Evolutionary conservation across 2,329 filamentous ascomycete species (phyloP), one percentile per base, ranked within the genome.

Genomic region (Aspergillus awamori): DNA sequence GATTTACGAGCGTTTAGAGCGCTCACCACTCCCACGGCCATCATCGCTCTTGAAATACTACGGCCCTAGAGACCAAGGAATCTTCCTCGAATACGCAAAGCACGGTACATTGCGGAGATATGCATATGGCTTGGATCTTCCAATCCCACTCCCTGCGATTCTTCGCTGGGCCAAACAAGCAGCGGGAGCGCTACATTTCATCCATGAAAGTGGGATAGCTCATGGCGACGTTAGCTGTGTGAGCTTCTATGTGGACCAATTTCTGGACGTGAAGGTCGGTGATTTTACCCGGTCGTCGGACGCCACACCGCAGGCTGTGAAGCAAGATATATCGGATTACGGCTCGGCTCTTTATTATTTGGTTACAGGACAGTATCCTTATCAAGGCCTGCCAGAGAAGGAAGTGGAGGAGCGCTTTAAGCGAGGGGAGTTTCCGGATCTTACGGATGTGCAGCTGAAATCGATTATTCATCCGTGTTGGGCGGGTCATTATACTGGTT

Each of bases 1-100:
- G 11, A 57, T 57, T 11, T 57, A 57, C 39, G 17, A 57, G 43
- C 45, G 38, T 39, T 39, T 57, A 15, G 45, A 57, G 45, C 49
- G 33, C 15, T 57, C 45, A 4, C 26, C 38, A 2, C 45, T 26
- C 39, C 26, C n/a, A 30, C 20, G 43, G 20, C 55, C 55, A 41
- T 38, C 30, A 28, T 57, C 55, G 1, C 45, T 57, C 17, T 2
- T 57, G 3, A 57, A 57, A 30, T 57, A 51, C 20, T 22, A 51
- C 17, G 43, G 55, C 45, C 28, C 8, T 15, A 57, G 45, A 5
- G 38, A 33, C 30, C 43, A 52, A 8, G 55, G 45, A 13, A 57
- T 57, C 0, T 45, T 57, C 28, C 45, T 57, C 2, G 55, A 57
- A 20, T 52, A 57, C 17, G 55, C 45, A 51, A 30, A 51, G 30